Evolutionary conservation across 2,329 filamentous ascomycete genomes (phyloP).

Genomic region (Tothia fuscella): DNA sequence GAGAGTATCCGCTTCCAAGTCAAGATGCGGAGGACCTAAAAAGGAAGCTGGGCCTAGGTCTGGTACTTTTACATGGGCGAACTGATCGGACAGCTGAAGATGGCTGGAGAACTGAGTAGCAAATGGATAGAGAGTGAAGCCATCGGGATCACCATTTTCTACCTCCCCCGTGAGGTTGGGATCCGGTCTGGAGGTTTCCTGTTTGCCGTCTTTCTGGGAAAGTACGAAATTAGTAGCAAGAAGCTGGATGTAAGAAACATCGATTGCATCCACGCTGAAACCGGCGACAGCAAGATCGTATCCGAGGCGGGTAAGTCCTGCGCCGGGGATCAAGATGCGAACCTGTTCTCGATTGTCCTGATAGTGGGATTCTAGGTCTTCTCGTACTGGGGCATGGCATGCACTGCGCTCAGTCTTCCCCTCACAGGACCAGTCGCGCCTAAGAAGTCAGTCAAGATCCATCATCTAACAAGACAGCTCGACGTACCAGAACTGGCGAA

Average conservation of each 20-base stretch:
- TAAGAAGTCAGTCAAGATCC: too few species aligned
- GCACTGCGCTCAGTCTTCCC: background rate
- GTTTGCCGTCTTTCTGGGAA: constrained; percentile 42
- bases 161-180: background rate
- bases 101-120: constrained; percentile 84
- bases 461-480: too few species aligned
- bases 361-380: background rate
- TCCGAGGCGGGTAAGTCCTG: constrained; percentile 75
- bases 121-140: constrained; percentile 63
- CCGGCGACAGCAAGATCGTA: constrained; percentile 72
- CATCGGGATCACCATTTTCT: background rate
- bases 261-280: constrained; percentile 61
- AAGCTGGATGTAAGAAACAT: constrained; percentile 96
- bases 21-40: constrained; percentile 38
- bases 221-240: constrained; percentile 71
- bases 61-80: constrained; percentile 61
- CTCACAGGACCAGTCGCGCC: constrained; percentile 6
- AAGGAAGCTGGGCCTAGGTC: constrained; percentile 45
- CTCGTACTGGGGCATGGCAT: background rate
- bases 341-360: background rate
- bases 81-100: constrained; percentile 56
- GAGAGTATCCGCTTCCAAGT: constrained; percentile 88
- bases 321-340: constrained; percentile 47
- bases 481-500: constrained; percentile 5
- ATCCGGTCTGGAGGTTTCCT: constrained; percentile 13